These are phyloP conservation scores for Schizosaccharomyces versatilis DNA, from an alignment of 1,139 yeast genomes.

Conservation along the genomic window DNA sequence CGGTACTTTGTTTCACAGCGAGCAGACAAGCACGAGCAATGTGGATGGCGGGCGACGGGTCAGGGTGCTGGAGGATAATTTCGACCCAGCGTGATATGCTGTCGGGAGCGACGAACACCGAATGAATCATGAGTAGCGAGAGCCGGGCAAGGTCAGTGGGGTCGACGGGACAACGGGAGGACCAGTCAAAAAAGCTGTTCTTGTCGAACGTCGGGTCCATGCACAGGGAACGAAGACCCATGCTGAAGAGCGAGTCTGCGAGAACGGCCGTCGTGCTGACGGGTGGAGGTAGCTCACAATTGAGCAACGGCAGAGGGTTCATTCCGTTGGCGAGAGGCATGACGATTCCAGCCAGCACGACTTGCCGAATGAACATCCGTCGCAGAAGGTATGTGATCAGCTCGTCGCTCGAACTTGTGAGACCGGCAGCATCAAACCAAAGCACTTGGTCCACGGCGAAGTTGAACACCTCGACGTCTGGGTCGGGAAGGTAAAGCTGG, in stretches of 20 bases:
- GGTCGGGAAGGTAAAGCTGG: constrained; percentile 1
- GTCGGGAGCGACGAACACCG: background rate
- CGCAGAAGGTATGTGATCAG: background rate
- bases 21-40: background rate
- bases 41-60: constrained; percentile 1
- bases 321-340: background rate
- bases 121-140: background rate
- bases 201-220: background rate
- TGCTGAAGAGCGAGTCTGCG: background rate
- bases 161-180: background rate
- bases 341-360: background rate
- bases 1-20: background rate
- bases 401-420: background rate
- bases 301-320: background rate
- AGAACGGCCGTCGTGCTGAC: background rate
- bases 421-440: background rate
- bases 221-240: background rate
- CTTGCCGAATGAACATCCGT: constrained; percentile 1
- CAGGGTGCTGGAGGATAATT: background rate
- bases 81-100: background rate
- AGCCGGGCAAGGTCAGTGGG: background rate
- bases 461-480: background rate
- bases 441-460: background rate
- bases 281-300: background rate
- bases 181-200: background rate